These are phyloP conservation scores for Ustilago trichophora DNA, from an alignment of 1,284 basidiomycete genomes.

Conservation along the genomic window DNA sequence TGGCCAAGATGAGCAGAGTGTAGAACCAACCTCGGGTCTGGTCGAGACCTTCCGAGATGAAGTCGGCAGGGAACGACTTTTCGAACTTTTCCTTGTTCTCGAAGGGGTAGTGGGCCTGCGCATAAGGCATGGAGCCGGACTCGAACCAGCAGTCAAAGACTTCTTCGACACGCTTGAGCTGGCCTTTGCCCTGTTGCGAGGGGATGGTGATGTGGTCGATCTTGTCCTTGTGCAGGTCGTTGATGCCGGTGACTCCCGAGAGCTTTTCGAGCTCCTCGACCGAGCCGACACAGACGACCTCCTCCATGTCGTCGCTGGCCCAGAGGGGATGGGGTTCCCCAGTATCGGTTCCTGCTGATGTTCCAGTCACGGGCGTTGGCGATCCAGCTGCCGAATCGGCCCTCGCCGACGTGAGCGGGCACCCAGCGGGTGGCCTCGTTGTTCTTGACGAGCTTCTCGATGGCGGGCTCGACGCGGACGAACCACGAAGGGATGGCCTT, in stretches of 20 bases:
- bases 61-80: constrained; percentile 91
- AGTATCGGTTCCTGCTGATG: constrained; percentile 97
- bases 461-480: constrained; percentile 84
- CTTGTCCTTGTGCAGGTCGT: constrained; percentile 91
- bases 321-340: constrained; percentile 99
- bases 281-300: constrained; percentile 90
- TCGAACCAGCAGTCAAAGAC: constrained; percentile 99
- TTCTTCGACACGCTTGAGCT: constrained; percentile 87
- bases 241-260: constrained; percentile 85
- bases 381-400: constrained; percentile 96
- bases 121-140: constrained; percentile 99
- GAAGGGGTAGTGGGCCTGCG: constrained; percentile 96
- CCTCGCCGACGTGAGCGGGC: constrained; percentile 86
- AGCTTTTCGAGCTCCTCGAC: constrained; percentile 86
- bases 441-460: constrained; percentile 86
- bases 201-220: constrained; percentile 97
- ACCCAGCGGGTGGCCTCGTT: constrained; percentile 96
- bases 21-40: constrained; percentile 93
- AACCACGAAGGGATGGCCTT: constrained; percentile 97
- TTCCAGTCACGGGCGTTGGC: constrained; percentile 99
- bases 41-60: constrained; percentile 89
- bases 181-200: constrained; percentile 86
- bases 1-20: constrained; percentile 92
- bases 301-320: constrained; percentile 91
- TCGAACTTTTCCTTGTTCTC: constrained; percentile 89